A percentile compares a stretch with the other conserved stretches of the same genome.
Evolutionary conservation across 2,329 filamentous ascomycete species (phyloP).

Genomic region (Penicillium sp.): DNA sequence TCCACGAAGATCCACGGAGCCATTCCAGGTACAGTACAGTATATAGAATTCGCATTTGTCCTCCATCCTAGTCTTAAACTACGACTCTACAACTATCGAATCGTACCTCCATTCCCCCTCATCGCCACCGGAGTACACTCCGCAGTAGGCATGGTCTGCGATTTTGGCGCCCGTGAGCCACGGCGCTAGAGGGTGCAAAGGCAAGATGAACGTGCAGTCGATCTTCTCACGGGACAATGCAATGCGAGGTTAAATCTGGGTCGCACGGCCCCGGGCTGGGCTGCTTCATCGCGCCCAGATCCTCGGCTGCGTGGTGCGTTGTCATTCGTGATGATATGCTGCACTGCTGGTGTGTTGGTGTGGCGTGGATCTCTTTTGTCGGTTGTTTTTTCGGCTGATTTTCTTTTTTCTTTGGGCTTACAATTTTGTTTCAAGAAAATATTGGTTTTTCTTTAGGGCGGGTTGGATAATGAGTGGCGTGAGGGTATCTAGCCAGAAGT

Average conservation of each 20-base stretch:
- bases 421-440: background rate
- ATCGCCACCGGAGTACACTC: conserved; percentile 8
- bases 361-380: background rate
- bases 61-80: background rate
- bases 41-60: background rate
- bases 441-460: background rate
- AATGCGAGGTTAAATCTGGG: conserved; percentile 38
- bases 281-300: conserved; percentile 19
- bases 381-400: background rate
- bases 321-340: conserved; percentile 21
- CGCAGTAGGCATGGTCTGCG: conserved; percentile 9
- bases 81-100: background rate
- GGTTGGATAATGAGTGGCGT: background rate
- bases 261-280: conserved; percentile 29
- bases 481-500: background rate
- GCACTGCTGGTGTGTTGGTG: conserved; percentile 6
- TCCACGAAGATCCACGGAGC: background rate
- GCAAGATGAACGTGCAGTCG: conserved; percentile 38
- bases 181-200: conserved; percentile 17
- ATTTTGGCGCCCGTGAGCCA: conserved; percentile 9
- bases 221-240: conserved; percentile 37
- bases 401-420: background rate
- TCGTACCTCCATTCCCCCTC: background rate
- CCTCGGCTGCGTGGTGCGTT: conserved; percentile 28
- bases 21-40: background rate